Evolutionary conservation across 2,329 filamentous ascomycete genomes (phyloP), one percentile per base, ranked within the genome.

Genomic region (Fusarium ramigenum): DNA sequence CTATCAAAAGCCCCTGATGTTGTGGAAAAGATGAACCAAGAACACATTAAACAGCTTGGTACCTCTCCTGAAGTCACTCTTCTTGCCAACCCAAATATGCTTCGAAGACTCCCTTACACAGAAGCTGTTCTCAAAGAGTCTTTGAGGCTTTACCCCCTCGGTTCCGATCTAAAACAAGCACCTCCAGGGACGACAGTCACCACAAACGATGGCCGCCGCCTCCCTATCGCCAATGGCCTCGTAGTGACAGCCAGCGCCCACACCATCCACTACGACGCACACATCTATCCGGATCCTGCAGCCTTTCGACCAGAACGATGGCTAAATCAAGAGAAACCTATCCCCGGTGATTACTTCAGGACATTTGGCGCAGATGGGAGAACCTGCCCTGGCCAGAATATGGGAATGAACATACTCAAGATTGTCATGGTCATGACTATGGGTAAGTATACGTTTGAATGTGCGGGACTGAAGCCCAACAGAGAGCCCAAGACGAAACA

Each of bases 311-410:
- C 71, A 1, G 71, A 72, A 25, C 8, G 71, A 16, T 74, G 72
- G 72, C 21, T 74, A 1, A 28, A 21, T 14, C 16, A 47, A 3
- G 57, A 73, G 4, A 72, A 69, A 30, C 19, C 60, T 12, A 16
- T 40, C 54, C 6, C 21, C 28, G 8, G 53, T 30, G 25, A 47
- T 11, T 47, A 30, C 36, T 78, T 77, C 56, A 60, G 78, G 14
- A 60, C 83, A 0, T 86, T 85, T 61, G 82, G 84, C 42, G 66
- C 77, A 9, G 84, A 84, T 0, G 78, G 80, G 3, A 70, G 82
- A 7, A 76, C 74, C 7, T 85, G 83, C 60, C 77, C 82, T 25
- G 82, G 82, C 1, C 79, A 83, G 72, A 78, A 79, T 28, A 69
- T 85, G 32, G 82, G 82, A 2, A 73, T 78, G 68, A 71, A 79